phyloP scores from a whole-genome alignment of 2,329 filamentous ascomycete genomes.

The Plenodomus tracheiphilus region DNA sequence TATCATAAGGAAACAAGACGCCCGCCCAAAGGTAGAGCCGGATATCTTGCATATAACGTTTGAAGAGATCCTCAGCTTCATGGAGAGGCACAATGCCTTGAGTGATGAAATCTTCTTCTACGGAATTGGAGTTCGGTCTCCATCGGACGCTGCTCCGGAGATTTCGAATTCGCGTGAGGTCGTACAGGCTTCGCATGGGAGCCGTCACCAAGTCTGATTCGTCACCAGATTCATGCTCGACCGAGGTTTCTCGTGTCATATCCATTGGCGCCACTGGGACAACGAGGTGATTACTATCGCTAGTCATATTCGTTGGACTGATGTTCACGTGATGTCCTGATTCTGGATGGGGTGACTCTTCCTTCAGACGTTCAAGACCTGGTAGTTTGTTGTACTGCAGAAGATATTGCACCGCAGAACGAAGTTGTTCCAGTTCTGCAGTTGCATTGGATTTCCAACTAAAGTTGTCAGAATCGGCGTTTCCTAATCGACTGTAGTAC shows the following conservation, averaged over 20 bases:
- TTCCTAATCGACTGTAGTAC: conserved; percentile 1
- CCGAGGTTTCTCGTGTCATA: conserved; percentile 39
- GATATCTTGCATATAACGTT: conserved; percentile 34
- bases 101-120: conserved; percentile 38
- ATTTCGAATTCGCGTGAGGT: conserved; percentile 39
- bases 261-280: conserved; percentile 37
- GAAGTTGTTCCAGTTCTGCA: conserved; percentile 28
- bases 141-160: conserved; percentile 31
- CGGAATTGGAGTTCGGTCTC: conserved; percentile 28
- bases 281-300: conserved; percentile 26
- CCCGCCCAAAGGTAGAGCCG: conserved; percentile 41
- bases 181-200: conserved; percentile 42
- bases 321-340: conserved; percentile 17
- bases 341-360: conserved; percentile 14
- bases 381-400: conserved; percentile 33
- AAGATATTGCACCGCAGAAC: conserved; percentile 32
- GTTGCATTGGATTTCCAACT: conserved; percentile 40
- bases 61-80: conserved; percentile 38
- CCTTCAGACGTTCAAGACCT: conserved; percentile 19
- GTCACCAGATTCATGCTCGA: conserved; percentile 32
- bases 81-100: conserved; percentile 30
- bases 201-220: conserved; percentile 32
- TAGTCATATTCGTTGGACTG: conserved; percentile 30
- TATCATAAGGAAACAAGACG: conserved; percentile 34
- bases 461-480: background rate